Evolutionary conservation across 768 basidiomycete species (phyloP), one percentile per base, ranked within the genome.

Genomic region (Collybia mongolica): DNA sequence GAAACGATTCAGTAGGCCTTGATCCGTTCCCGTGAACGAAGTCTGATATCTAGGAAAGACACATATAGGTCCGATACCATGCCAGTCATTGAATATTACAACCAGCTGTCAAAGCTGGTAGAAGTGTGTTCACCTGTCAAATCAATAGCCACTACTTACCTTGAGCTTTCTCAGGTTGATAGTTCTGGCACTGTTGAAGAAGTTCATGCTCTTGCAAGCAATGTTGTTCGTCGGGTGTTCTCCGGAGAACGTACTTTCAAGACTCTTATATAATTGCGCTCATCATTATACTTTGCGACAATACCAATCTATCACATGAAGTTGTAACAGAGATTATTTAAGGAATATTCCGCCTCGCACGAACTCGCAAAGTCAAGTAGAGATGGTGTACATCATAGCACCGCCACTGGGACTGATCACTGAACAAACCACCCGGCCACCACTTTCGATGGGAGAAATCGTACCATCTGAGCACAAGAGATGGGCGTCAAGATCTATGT

Each of bases 21-120:
- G 24, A 20, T 17, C 12, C 26, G 8, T 19, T 40, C 22, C 38
- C 36, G 8, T 22, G 6, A 11, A 3, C 29, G 4, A 24, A 24
- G 9, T 28, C 29, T 15, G 32, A 35, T 39, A 24, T 26, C 46
- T 6, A 40, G 7, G 47, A 11, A 48, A 89, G 94, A 73, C 26
- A 95, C 93, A 1, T 96, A 98, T 71, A 76, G 87, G 52, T 81
- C 84, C 43, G 86, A 90, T 48, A 90, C 88, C 5, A 93, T 92
- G 88, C 96, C 97, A 6, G 96, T 99, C 44, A 91, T 99, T 49
- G 73, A 93, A 40, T 78, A 94, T 67, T 95, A 96, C 65, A 66
- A 74, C 45, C 64, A 70, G 40, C 66, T 75, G 43, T 74, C 70
- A 57, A 94, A 91, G 66, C 90, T 97, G 11, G 83, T 85, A 28